A percentile compares a stretch with the other conserved stretches of the same genome.
Conservation (phyloP, 1,284 basidiomycete genomes). For the Ceratobasidium papillatum region DNA sequence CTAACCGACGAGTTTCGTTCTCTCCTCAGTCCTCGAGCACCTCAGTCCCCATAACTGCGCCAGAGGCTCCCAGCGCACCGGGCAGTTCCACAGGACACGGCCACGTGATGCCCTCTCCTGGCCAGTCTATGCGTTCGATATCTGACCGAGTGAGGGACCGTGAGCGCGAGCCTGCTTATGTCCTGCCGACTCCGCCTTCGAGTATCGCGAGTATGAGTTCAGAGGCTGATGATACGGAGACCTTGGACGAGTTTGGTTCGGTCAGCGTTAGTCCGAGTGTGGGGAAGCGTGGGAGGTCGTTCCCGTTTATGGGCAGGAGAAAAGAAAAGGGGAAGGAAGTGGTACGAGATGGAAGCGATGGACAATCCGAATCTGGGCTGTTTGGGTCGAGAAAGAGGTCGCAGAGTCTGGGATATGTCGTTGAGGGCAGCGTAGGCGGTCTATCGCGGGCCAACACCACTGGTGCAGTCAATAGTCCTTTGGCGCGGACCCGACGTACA, state of each 20-base stretch:
- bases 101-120: not conserved
- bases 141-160: not conserved
- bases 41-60: slow-evolving; percentile 16
- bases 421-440: not conserved
- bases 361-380: not conserved
- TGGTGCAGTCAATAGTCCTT: not conserved
- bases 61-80: slow-evolving; percentile 10
- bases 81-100: slow-evolving; percentile 23
- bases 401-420: slow-evolving; percentile 30
- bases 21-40: slow-evolving; percentile 33
- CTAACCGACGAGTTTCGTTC: slow-evolving; percentile 25
- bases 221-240: slow-evolving; percentile 33
- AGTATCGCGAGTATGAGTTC: slow-evolving; percentile 38
- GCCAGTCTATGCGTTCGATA: not conserved
- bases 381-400: slow-evolving; percentile 10
- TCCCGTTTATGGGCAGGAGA: slow-evolving; percentile 23
- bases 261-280: slow-evolving; percentile 21
- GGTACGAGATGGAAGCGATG: not conserved
- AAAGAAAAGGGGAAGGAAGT: slow-evolving; percentile 27
- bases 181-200: slow-evolving; percentile 31
- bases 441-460: not conserved
- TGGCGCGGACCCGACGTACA: not conserved
- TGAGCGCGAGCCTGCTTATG: slow-evolving; percentile 3
- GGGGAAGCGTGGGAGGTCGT: slow-evolving; percentile 21
- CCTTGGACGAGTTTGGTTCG: slow-evolving; percentile 7